Evolutionary conservation across 257 asterid species (phyloP), one percentile per base, ranked within the genome.

Genomic region (Leptodermis oblonga): DNA sequence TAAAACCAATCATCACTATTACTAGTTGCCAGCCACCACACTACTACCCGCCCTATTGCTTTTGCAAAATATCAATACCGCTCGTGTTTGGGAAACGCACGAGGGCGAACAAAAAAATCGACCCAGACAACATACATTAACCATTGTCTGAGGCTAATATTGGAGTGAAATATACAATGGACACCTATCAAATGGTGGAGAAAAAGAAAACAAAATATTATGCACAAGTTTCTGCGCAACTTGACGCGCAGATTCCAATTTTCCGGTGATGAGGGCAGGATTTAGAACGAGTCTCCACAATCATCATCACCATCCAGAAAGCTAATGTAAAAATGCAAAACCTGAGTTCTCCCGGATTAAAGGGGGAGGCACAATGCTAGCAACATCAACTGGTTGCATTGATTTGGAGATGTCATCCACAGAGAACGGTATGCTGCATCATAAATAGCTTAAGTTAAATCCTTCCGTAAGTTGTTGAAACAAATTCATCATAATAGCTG

Each of bases 371-470:
- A 90, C 96, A 59, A 94, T 87, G 41, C 85, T 88, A 25, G 90
- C 84, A 52, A 94, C 90, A 20, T 90, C 96, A 30, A 94, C 78
- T 60, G 80, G 86, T 83, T 83, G 87, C 92, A 89, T 83, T 70
- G 99, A 74, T 81, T 91, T 90, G 79, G 97, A 94, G 73, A 94
- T 86, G 82, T 94, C 99, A 73, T 94, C 99, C 79, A 91, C 94
- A 1, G 99, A 86, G 84, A 94, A 90, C 0, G 99, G 99, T 53
- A 94, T 91, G 83, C 99, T 94, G 97, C 89, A 80, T 54, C 62
- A 74, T 54, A 45, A 72, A 68, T 70, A 52, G 58, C 49, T 68
- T 74, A 65, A 51, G 48, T 48, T 68, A 46, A 18, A 37, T 65
- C 28, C 33, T 20, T 59, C 33, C 20, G 49, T 39, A 46, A 1